These are phyloP conservation scores for Talaromyces piceae DNA, from an alignment of 2,329 filamentous ascomycete genomes.

Conservation along the genomic window DNA sequence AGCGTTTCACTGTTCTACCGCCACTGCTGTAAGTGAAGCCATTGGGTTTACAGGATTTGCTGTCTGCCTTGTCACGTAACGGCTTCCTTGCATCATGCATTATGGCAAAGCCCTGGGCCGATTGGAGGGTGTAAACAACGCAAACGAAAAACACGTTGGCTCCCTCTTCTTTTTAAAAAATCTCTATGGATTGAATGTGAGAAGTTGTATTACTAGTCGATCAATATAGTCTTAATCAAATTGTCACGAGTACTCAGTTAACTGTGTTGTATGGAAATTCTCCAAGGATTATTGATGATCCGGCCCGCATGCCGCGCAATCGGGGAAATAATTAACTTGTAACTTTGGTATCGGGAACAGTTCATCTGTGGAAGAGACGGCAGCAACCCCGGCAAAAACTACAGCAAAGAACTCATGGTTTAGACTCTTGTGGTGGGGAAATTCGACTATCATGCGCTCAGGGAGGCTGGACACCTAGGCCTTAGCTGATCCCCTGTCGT, in stretches of 20 bases:
- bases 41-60: not conserved
- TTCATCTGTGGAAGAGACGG: too few relatives aligned
- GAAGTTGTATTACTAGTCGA: not conserved
- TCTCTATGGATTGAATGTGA: not conserved
- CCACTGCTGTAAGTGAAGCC: slow-evolving; percentile 44
- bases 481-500: not conserved
- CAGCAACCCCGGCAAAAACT: too few relatives aligned
- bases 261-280: not conserved
- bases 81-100: not conserved
- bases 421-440: not conserved
- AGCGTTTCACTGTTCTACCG: slow-evolving; percentile 76
- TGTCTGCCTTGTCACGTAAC: not conserved
- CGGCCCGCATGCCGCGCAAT: slow-evolving; percentile 8
- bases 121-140: not conserved
- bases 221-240: not conserved
- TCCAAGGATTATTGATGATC: slow-evolving; percentile 10
- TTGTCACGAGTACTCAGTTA: not conserved
- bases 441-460: not conserved
- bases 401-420: not conserved
- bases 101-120: not conserved
- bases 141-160: not conserved
- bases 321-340: not conserved
- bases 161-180: not conserved
- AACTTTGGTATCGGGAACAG: too few relatives aligned
- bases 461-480: not conserved